phyloP scores from a whole-genome alignment of 306 rosid genomes.

The Lablab purpureus region DNA sequence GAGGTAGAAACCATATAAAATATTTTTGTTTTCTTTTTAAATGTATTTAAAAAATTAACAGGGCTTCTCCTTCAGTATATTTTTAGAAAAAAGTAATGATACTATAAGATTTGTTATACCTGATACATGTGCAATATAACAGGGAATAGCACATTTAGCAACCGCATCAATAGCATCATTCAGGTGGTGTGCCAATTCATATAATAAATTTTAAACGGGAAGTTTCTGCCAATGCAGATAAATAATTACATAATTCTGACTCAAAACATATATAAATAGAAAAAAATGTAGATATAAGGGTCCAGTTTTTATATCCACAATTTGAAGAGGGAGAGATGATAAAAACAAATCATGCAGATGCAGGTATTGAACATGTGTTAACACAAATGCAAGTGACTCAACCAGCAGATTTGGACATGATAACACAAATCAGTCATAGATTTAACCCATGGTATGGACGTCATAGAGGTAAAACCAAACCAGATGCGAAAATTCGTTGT shows the following conservation, averaged over 20 bases:
- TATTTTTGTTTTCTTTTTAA: not conserved
- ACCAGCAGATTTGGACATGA: slow-evolving; percentile 4
- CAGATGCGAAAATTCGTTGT: slow-evolving; percentile 13
- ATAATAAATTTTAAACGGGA: not conserved
- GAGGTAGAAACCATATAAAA: not conserved
- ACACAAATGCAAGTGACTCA: slow-evolving; percentile 38
- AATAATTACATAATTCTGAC: slow-evolving; percentile 8
- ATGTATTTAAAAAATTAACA: not conserved
- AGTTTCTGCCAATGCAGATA: slow-evolving; percentile 4
- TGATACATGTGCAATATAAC: not conserved
- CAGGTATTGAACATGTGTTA: slow-evolving; percentile 20
- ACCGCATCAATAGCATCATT: not conserved
- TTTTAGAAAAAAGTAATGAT: not conserved
- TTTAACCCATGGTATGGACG: slow-evolving; percentile 20
- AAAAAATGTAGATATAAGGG: slow-evolving; percentile 18
- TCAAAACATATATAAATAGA: slow-evolving; percentile 28
- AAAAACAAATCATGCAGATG: slow-evolving; percentile 18
- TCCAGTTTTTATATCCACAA: not conserved
- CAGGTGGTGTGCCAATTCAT: slow-evolving; percentile 9
- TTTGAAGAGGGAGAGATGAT: slow-evolving; percentile 7
- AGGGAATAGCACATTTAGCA: not conserved
- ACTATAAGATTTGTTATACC: not conserved
- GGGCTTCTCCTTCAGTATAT: not conserved
- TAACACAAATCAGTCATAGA: not conserved
- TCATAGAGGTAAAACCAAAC: slow-evolving; percentile 37